Evolutionary conservation across 2,329 filamentous ascomycete genomes (phyloP), one percentile per base, ranked within the genome.

Genomic region (Colletotrichum sidae): DNA sequence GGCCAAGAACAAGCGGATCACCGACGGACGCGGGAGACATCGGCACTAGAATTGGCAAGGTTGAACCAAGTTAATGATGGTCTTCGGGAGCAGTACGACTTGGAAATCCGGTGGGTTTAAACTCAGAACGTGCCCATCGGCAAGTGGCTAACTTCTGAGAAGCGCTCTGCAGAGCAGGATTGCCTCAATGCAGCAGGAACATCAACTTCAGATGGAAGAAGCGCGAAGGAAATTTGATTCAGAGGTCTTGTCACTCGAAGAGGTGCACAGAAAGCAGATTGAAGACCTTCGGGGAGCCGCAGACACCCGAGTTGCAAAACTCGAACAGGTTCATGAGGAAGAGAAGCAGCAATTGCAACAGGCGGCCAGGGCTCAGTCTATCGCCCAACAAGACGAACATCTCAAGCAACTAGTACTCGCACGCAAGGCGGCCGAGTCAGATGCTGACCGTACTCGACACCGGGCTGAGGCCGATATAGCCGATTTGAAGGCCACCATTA

Each of bases 1-100:
- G 88, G 90, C 15, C 91, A 94, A 71, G 92, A 94, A 72, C 88
- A 91, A 72, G 87, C 89, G 7, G 90, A 94, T 67, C 90, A 92
- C 75, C 85, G 86, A 34, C 88, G 86, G 68, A 85, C 87, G 2
- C 91, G 89, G 67, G 88, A 91, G 63, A 81, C 81, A 2, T 81
- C 79, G 15, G 76, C 79, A 8, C 75, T 85, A 13, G 89, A 92
- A 67, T 70, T 89, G 25, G 70, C 77, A 3, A 78, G 87, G 44
- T 83, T 92, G 53, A 90, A 88, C 68, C 86, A 83, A 41, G 84
- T 90, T 69, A 92, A 93, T 60, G 90, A 95, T 54, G 86, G 86
- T 8, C 79, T 94, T 15, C 91, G 93, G 70, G 84, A 84, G 51
- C 86, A 88, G 39, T 91, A 96, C 71, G 88, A 91, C 56, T 85